Evolutionary conservation across 129 eudicot species (phyloP), one percentile per base, ranked within the genome.

Genomic region (Arctium lappa): DNA sequence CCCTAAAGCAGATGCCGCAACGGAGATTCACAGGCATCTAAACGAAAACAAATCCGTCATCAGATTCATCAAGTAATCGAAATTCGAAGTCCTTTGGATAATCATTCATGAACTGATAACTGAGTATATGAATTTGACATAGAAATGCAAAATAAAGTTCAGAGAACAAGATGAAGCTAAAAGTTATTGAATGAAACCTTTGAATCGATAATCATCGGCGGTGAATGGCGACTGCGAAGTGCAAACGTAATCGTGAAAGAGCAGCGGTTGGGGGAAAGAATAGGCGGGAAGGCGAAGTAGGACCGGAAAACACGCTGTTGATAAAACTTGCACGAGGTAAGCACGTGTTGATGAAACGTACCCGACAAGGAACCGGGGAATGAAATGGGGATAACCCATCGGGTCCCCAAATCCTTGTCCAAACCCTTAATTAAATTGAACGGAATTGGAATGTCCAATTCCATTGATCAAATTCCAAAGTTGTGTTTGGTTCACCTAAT

Each of bases 11-110:
- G 36, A 80, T 13, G 2, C 83, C 70, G 72, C 69, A 8, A 48
- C 71, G 78, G 71, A 46, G 48, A 70, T 70, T 33, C 34, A 32
- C 7, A 33, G 33, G 56, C 83, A 80, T 80, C 83, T 80, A 71
- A 48, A 80, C 8, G 68, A 4, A 37, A 69, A 46, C 15, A 68
- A 79, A 34, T 48, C 48, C 37, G 56, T 22, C 46, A 71, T 71
- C 69, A 48, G 76, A 65, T 65, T n/a, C 73, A 38, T 78, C 75
- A 70, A 30, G 65, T 30, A 27, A 79, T 46, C 63, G 10, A 69
- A 79, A 42, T 13, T 34, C 16, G 82, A 68, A 68, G 18, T 68
- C 15, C 2, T 37, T 29, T 36, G 73, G 39, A 39, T 75, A 76
- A 76, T 32, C 46, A 46, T 46, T 30, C 29, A 79, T 69, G 29